Conservation (phyloP, 805 yeast genomes). For the Kluyveromyces aestuarii region DNA sequence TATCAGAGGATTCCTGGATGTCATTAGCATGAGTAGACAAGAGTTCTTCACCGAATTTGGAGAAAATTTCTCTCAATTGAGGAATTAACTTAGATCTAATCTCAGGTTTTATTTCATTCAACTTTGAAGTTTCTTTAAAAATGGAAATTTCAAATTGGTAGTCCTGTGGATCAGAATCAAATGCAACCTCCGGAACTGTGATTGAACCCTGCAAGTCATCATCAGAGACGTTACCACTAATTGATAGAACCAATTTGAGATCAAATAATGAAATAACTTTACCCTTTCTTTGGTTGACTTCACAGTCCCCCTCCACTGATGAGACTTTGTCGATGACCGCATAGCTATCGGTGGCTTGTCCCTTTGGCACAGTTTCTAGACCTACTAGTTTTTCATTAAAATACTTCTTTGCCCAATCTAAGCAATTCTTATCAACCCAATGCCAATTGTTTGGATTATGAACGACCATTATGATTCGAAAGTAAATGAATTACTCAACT, state of each 20-base stretch:
- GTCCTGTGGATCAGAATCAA: constrained; percentile 80
- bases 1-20: constrained; percentile 71
- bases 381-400: constrained; percentile 55
- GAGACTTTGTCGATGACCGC: constrained; percentile 30
- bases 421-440: constrained; percentile 98
- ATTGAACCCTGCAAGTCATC: constrained; percentile 58
- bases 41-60: constrained; percentile 68
- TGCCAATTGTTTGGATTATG: constrained; percentile 99
- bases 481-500: no score
- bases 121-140: constrained; percentile 44
- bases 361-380: constrained; percentile 29
- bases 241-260: constrained; percentile 53
- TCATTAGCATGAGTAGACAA: constrained; percentile 71
- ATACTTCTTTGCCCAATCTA: constrained; percentile 80
- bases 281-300: constrained; percentile 94
- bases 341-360: constrained; percentile 19
- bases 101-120: constrained; percentile 36
- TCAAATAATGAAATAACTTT: constrained; percentile 90
- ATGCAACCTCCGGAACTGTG: constrained; percentile 84
- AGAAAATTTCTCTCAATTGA: constrained; percentile 49
- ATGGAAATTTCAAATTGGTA: constrained; percentile 75
- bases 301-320: constrained; percentile 85
- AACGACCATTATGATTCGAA: constrained; percentile 56
- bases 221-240: constrained; percentile 38
- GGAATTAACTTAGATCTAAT: constrained; percentile 59